Percentiles rank a stretch among this genome's conserved stretches.
phyloP scores from a whole-genome alignment of 345 rosid genomes.

The Eucalyptus melliodora region DNA sequence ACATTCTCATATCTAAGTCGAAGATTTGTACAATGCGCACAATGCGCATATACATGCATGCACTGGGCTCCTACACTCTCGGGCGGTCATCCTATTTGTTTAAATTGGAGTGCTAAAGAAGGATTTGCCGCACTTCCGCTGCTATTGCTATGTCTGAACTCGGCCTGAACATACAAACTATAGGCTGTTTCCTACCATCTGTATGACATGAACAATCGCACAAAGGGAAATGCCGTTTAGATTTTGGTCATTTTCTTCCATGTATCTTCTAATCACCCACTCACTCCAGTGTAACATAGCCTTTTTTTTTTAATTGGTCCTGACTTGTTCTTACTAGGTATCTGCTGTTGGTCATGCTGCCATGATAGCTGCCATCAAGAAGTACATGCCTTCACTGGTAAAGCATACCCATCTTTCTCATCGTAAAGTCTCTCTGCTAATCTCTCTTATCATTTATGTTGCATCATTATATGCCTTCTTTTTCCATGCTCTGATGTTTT shows the following conservation, averaged over 20 bases:
- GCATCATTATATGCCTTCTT: background rate
- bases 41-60: background rate
- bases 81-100: background rate
- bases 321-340: conserved; percentile 10
- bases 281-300: background rate
- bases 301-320: background rate
- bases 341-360: conserved; percentile 59
- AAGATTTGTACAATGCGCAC: background rate
- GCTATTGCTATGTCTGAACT: background rate
- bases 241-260: background rate
- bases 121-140: background rate
- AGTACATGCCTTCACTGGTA: conserved; percentile 48
- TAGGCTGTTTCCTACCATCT: background rate
- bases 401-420: background rate
- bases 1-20: background rate
- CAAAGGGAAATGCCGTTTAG: background rate
- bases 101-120: background rate
- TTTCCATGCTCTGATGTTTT: background rate
- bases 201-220: background rate
- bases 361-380: conserved; percentile 43
- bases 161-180: background rate
- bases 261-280: background rate
- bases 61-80: background rate
- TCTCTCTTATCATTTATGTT: background rate
- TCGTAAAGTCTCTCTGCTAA: background rate